Base-by-base conservation (phyloP, 2,329 filamentous ascomycete species). In the Massarina eburnea region DNA sequence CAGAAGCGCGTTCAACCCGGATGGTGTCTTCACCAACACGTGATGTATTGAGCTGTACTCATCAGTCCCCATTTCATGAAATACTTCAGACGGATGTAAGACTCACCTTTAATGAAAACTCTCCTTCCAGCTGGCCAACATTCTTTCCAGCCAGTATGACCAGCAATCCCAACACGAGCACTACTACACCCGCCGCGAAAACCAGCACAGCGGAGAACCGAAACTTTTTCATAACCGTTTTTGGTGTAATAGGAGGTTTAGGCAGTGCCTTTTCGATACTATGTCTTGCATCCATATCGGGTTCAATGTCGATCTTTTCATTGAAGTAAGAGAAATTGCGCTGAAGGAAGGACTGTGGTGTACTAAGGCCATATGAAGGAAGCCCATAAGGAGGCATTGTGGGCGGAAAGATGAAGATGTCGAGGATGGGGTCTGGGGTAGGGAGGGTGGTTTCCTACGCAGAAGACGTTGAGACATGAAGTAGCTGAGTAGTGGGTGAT, bases 41-140 rank as follows among this genome's bases (percentile, higher is more conserved):
- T 2, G 57, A 54, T 8, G 50, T 43, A 32, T 61, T 59, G 6
- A 61, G 4, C 57, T 60, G n/a, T 8, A 12, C 5, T 26, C 19
- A 46, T 55, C 36, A 47, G 41, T 35, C 37, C 3, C 14, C 12
- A 8, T 15, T 9, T 20, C 17, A 3, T 22, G 17, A 5, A 17
- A 15, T 12, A 35, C 3, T 8, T 18, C 30, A 6, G 12, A 7
- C 14, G 12, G 24, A 26, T 7, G 10, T 29, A 3, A 19, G n/a
- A 49, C 58, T 12, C 53, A 62, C 59, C 32, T 54, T 38, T 8
- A 61, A 20, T 26, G 61, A 34, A 41, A 54, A 62, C 29, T 55
- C 43, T 3, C 45, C 43, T 19, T 56, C 51, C 17, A 59, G 52
- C 1, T 32, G 45, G 2, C 46, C 43, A 1, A 42, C 39, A 10